Base-by-base conservation (phyloP, 495 filamentous ascomycete genomes). In the Aspergillus mulundensis region DNA sequence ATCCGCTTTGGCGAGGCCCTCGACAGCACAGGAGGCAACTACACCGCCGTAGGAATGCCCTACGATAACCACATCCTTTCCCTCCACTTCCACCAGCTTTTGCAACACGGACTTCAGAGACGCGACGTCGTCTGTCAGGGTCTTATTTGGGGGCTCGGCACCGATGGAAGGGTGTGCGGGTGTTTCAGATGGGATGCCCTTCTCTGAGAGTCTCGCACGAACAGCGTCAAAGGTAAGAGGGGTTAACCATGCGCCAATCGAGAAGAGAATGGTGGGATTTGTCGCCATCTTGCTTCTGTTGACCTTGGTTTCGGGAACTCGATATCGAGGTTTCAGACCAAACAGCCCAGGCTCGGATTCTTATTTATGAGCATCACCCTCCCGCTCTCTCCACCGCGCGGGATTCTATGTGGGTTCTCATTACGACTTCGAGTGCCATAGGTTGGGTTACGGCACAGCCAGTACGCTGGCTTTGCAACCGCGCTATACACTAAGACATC, bases 1-100 rank as follows among this genome's bases (percentile, higher is more conserved):
- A 10, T 64, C 57, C 2, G 50, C 34, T 48, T 75, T 74, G 20
- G 56, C 67, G 1, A 76, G 43, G 0, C 73, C 75, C 54, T 74
- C 70, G 44, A 77, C 69, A 10, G 75, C 74, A 30, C 65, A 69
- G 36, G 70, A 71, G 30, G 66, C 71, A 1, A 78, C 73, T 0
- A 76, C 58, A 18, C 79, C 80, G 30, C 80, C 77, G 55, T 81
- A 81, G 5, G 77, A 81, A 59, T 82, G 79, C 15, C 63, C 69
- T 4, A 81, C 61, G 15, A 82, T 54, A 5, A 82, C 65, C 15
- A 83, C 68, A 55, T 81, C 72, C 45, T 66, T 65, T 5, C 76
- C 75, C n/a, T 50, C 59, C 0, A 69, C 44, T 60, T 71, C 56
- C 63, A 69, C 53, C 54, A 66, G 51, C 62, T 57, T 43, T 53